Evolutionary conservation across 116 monocot genomes (phyloP).

Genomic region (Trichopus zeylanicus): DNA sequence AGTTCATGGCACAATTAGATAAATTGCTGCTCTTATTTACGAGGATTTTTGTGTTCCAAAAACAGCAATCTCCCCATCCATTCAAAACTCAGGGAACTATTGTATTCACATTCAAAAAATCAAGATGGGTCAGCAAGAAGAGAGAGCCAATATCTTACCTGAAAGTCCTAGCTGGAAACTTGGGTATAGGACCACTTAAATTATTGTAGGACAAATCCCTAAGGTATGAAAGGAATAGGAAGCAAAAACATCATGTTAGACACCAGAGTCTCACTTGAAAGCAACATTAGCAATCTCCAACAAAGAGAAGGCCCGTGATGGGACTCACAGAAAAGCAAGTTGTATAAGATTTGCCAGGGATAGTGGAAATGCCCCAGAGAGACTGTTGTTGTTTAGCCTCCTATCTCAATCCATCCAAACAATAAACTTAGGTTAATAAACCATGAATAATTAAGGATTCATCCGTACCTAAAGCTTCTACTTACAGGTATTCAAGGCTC

Average conservation of each 20-base stretch:
- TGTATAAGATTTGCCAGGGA: conserved; percentile 33
- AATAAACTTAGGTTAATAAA: background rate
- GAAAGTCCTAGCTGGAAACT: conserved; percentile 42
- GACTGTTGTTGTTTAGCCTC: conserved; percentile 68
- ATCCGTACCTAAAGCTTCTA: background rate
- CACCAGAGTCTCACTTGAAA: background rate
- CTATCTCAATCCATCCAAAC: conserved; percentile 15
- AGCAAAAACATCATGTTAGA: background rate
- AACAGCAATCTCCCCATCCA: background rate
- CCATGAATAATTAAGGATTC: background rate
- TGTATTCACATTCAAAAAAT: background rate
- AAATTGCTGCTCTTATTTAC: too few relatives aligned
- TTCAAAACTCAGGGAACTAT: background rate
- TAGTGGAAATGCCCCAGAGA: conserved; percentile 45
- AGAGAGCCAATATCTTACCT: conserved; percentile 21
- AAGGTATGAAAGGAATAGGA: background rate
- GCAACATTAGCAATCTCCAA: background rate
- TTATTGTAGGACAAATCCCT: conserved; percentile 69
- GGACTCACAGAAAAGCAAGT: conserved; percentile 50
- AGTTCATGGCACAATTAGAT: too few relatives aligned
- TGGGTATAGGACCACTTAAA: conserved; percentile 56
- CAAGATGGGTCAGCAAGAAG: conserved; percentile 1
- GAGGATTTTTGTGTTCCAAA: too few relatives aligned
- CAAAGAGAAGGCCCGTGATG: background rate
- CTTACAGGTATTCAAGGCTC: conserved; percentile 56